Conservation (phyloP, 306 rosid genomes). For the Macrotyloma uniflorum region DNA sequence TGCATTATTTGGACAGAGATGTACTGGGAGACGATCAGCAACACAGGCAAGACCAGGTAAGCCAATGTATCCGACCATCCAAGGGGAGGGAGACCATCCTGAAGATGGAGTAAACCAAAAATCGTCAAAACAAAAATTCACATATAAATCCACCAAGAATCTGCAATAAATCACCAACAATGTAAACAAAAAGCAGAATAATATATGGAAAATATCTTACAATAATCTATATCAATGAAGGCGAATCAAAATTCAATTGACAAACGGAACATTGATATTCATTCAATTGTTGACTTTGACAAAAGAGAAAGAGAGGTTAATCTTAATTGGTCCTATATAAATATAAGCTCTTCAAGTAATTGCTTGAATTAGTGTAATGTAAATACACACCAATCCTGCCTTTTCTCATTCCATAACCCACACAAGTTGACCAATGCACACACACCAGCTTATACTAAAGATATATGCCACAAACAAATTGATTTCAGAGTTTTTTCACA, state of each 20-base stretch:
- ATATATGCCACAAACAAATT: neutral
- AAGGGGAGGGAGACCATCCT: slow-evolving; percentile 99
- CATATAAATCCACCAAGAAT: slow-evolving; percentile 11
- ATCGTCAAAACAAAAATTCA: slow-evolving; percentile 23
- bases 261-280: slow-evolving; percentile 2
- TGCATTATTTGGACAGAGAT: slow-evolving; percentile 97
- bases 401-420: neutral
- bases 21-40: slow-evolving; percentile 85
- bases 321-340: neutral
- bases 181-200: slow-evolving; percentile 6
- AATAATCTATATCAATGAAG: neutral
- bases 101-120: slow-evolving; percentile 41
- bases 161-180: slow-evolving; percentile 17
- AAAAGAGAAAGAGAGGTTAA: neutral
- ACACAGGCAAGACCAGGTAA: slow-evolving; percentile 90
- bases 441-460: slow-evolving; percentile 3
- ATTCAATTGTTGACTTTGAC: neutral
- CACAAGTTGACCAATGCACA: neutral
- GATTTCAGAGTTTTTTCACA: neutral
- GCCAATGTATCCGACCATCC: slow-evolving; percentile 98
- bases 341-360: neutral
- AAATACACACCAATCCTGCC: neutral
- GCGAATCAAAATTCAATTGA: neutral
- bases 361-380: neutral
- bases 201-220: neutral